Base-by-base conservation (phyloP, 305 asterid genomes). In the Plantago lanceolata region DNA sequence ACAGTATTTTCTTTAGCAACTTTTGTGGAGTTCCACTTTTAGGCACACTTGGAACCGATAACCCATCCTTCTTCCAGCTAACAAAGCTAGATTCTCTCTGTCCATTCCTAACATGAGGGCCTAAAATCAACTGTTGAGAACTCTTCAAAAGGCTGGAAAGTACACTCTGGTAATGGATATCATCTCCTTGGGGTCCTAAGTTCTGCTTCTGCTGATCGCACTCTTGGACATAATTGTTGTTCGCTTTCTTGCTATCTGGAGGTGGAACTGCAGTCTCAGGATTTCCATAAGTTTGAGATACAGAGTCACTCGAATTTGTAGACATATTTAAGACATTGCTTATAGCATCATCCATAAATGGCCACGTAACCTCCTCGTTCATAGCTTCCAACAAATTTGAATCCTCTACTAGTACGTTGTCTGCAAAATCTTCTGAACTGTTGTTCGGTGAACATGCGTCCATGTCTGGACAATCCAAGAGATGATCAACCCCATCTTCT, bases 121-220 rank as follows among this genome's bases (percentile, higher is more conserved):
- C 97, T 26, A 89, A 75, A 69, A 85, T 74, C 72, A 93, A 75
- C 79, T 80, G 88, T 57, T 89, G 83, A 19, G 99, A 93, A 66
- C 84, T 79, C 77, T 83, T 89, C 83, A 93, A 58, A 31, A 93
- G 74, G 59, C 73, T 78, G 28, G 99, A 84, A 71, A 93, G 89
- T 59, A 87, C 85, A 51, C 82, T 77, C 40, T 84, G 94, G 64
- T 93, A 89, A 74, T 87, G 96, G 24, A 77, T 43, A 29, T 82
- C 96, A 24, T 78, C 82, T 33, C 80, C 61, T 20, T 61, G 75
- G 37, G 65, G 44, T 57, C 76, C 84, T 18, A 69, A 62, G 56
- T 44, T 8, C 56, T 44, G 62, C 21, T 61, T 80, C 69, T 73
- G 75, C 59, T 68, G 84, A 59, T 71, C 76, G 73, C 78, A 68